phyloP scores from a whole-genome alignment of 139 green algal genomes.

The Closterium sp. region DNA sequence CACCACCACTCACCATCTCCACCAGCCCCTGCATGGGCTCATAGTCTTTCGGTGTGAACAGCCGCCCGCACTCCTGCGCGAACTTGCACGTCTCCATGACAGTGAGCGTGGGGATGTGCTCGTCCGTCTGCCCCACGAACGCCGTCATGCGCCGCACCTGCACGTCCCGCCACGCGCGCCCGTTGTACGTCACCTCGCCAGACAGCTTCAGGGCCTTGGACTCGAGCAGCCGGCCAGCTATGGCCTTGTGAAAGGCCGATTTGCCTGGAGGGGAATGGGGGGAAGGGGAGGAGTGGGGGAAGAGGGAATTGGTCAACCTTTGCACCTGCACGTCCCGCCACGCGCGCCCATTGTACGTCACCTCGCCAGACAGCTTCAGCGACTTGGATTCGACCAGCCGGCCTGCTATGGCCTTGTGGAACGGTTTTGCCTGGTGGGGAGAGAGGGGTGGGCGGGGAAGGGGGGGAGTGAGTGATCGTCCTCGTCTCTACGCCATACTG shows the following conservation, averaged over 20 bases:
- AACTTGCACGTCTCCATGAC: constrained; percentile 36
- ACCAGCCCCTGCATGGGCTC: neutral
- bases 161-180: neutral
- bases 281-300: too few relatives aligned
- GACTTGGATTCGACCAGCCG: neutral
- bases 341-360: constrained; percentile 17
- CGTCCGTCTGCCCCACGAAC: constrained; percentile 20
- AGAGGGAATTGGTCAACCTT: too few relatives aligned
- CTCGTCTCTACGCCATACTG: too few relatives aligned
- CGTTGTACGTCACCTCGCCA: constrained; percentile 22
- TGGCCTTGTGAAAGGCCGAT: constrained; percentile 2
- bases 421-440: neutral
- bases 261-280: neutral
- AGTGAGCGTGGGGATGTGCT: constrained; percentile 29
- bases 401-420: neutral
- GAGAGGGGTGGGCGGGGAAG: too few relatives aligned
- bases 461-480: too few relatives aligned
- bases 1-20: constrained; percentile 1
- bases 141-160: constrained; percentile 10
- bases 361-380: neutral
- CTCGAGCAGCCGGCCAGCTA: neutral
- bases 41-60: neutral
- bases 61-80: neutral
- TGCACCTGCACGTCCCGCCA: too few relatives aligned
- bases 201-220: neutral